Percentiles rank a stretch among this genome's conserved stretches.
Conservation (phyloP, 2,329 filamentous ascomycete species). For the Tolypocladium ophioglossoides region DNA sequence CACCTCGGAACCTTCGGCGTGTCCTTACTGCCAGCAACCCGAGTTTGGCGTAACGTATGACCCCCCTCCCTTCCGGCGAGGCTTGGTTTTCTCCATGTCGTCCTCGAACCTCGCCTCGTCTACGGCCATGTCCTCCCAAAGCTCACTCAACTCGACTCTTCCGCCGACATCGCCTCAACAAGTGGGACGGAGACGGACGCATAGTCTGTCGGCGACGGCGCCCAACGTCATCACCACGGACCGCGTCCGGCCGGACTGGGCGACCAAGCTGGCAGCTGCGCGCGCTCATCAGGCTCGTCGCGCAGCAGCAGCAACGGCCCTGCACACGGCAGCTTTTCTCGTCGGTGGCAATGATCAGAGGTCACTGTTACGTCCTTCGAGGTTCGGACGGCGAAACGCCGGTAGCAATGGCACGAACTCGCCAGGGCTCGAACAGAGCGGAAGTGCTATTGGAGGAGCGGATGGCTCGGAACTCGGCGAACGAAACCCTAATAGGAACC, state of each 20-base stretch:
- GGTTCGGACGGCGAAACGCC: constrained; percentile 47
- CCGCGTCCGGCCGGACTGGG: constrained; percentile 87
- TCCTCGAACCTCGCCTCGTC: constrained; percentile 28
- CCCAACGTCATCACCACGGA: constrained; percentile 88
- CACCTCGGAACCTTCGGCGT: constrained; percentile 83
- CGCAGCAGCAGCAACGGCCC: constrained; percentile 83
- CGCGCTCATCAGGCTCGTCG: constrained; percentile 75
- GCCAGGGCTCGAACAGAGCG: constrained; percentile 12
- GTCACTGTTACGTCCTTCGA: constrained; percentile 32
- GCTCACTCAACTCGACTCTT: constrained; percentile 57
- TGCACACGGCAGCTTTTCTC: constrained; percentile 91
- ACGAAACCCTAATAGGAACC: constrained; percentile 8
- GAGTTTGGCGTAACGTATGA: constrained; percentile 97
- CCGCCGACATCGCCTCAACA: constrained; percentile 28
- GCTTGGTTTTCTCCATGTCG: constrained; percentile 55
- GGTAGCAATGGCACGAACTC: constrained; percentile 23
- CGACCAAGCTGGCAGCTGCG: constrained; percentile 75
- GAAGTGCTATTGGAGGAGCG: constrained; percentile 4
- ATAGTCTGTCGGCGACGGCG: constrained; percentile 68
- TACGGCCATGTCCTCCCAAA: constrained; percentile 78
- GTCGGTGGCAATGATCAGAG: constrained; percentile 55
- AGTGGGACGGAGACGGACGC: constrained; percentile 34
- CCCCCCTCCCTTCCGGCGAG: constrained; percentile 77
- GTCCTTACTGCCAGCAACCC: constrained; percentile 88
- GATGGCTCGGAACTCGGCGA: constrained; percentile 15